Conservation (phyloP, 495 filamentous ascomycete genomes). For the Collariella sp. region DNA sequence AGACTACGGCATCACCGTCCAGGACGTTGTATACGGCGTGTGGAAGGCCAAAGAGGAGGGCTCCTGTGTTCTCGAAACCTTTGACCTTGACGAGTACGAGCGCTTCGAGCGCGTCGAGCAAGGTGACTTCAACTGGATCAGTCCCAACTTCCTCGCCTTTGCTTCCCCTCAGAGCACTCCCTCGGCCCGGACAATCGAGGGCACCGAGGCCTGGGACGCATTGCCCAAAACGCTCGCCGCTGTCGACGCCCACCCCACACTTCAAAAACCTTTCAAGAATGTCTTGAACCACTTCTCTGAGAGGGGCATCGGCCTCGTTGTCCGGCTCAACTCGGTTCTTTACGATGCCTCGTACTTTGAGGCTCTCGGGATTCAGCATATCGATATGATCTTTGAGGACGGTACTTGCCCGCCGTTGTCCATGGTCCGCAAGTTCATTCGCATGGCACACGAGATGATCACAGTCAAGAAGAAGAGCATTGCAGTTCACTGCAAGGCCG, state of each 20-base stretch:
- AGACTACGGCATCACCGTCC: slow-evolving; percentile 86
- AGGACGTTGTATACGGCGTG: slow-evolving; percentile 96
- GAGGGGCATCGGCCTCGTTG: slow-evolving; percentile 82
- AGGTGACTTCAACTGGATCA: slow-evolving; percentile 99
- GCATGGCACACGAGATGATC: slow-evolving; percentile 89
- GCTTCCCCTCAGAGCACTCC: slow-evolving; percentile 85
- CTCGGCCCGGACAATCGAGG: slow-evolving; percentile 55
- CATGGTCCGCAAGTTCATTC: slow-evolving; percentile 86
- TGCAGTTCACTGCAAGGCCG: slow-evolving; percentile 97
- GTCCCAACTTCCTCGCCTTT: slow-evolving; percentile 89
- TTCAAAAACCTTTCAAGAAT: slow-evolving; percentile 87
- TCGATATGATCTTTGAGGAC: slow-evolving; percentile 99
- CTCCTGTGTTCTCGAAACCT: slow-evolving; percentile 77
- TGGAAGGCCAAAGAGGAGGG: slow-evolving; percentile 97
- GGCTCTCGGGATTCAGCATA: slow-evolving; percentile 83
- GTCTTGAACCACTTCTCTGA: slow-evolving; percentile 81
- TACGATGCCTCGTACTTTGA: slow-evolving; percentile 95
- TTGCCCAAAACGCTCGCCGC: slow-evolving; percentile 61
- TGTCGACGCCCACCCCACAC: slow-evolving; percentile 50
- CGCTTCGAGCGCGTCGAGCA: slow-evolving; percentile 92
- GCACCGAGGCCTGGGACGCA: slow-evolving; percentile 60
- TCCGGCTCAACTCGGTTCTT: slow-evolving; percentile 89
- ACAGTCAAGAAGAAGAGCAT: slow-evolving; percentile 77
- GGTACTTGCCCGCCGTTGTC: slow-evolving; percentile 86
- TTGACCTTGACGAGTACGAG: slow-evolving; percentile 95